Conservation (phyloP, 139 green algal species). For the Chlorella vulgaris region DNA sequence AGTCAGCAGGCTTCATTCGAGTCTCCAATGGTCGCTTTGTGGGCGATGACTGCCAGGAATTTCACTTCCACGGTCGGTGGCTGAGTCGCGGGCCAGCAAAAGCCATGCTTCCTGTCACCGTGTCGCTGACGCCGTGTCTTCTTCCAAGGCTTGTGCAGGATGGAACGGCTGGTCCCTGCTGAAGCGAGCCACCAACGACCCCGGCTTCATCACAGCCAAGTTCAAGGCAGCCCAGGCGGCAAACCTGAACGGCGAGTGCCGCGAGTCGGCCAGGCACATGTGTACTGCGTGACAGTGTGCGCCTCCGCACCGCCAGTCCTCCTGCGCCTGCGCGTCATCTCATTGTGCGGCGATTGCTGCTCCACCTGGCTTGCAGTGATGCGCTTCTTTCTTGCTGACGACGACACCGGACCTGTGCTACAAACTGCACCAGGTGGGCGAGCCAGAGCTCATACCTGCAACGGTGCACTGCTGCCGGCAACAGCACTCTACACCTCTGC, state of each 20-base stretch:
- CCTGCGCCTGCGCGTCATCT: neutral
- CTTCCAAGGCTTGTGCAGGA: neutral
- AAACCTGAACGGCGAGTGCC: neutral
- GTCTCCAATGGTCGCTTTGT: conserved; percentile 1
- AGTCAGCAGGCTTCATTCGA: conserved; percentile 23
- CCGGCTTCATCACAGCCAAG: neutral
- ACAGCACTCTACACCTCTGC: neutral
- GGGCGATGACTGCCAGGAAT: neutral
- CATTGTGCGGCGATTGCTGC: too few relatives aligned
- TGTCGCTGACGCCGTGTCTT: neutral
- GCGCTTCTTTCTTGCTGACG: conserved; percentile 22
- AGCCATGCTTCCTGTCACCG: neutral
- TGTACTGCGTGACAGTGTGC: too few relatives aligned
- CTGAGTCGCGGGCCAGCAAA: neutral
- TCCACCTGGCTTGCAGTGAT: too few relatives aligned
- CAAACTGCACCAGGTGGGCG: neutral
- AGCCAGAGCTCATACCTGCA: neutral
- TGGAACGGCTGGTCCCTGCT: conserved; percentile 12
- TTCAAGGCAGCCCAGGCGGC: neutral
- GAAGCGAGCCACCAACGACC: neutral
- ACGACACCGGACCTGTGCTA: neutral
- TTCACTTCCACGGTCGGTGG: neutral
- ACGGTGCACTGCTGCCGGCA: neutral
- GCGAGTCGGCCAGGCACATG: too few relatives aligned
- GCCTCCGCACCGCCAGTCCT: neutral